Evolutionary conservation across 441 rosid species (phyloP), one percentile per base, ranked within the genome.

Genomic region (Manihot esculenta): DNA sequence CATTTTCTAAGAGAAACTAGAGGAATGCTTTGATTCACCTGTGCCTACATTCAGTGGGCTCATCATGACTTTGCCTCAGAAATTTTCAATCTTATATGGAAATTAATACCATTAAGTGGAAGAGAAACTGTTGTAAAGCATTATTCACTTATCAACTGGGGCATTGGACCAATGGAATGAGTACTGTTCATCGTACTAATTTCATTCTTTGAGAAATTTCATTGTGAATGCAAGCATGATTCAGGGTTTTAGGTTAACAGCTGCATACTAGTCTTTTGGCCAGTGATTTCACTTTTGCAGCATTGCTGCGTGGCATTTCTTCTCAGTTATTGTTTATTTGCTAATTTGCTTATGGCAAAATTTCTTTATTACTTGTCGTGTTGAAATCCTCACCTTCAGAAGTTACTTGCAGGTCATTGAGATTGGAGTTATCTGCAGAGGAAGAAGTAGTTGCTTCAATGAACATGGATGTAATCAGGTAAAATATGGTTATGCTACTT

Each of bases 401-500:
- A 64, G 64, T 68, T 57, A 49, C 64, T 12, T 82, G 42, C 33
- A 95, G 99, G 84, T 89, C 99, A 57, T 77, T 89, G 87, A 82
- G 79, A 59, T 79, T 95, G 89, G 98, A 93, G 79, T 85, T 95
- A 71, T 88, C 98, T 74, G 95, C 99, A 27, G 97, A 90, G 80
- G 98, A 95, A 84, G 97, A 95, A 83, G 80, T 84, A 38, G 87
- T 93, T 70, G 83, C 84, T 45, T 88, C 91, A 66, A 88, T 93
- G 95, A 90, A 95, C 75, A 80, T 91, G 93, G 97, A 88, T 79
- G 68, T 84, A 72, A 84, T 95, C 84, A 93, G 99, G 98, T 95
- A 74, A 73, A 41, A 12, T 68, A 57, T 41, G 18, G 27, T 50
- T 13, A 33, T 55, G 18, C 27, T n/a, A 66, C 57, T 35, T 18